Evolutionary conservation across 768 basidiomycete genomes (phyloP).

Genomic region (Cyclocybe cylindracea): DNA sequence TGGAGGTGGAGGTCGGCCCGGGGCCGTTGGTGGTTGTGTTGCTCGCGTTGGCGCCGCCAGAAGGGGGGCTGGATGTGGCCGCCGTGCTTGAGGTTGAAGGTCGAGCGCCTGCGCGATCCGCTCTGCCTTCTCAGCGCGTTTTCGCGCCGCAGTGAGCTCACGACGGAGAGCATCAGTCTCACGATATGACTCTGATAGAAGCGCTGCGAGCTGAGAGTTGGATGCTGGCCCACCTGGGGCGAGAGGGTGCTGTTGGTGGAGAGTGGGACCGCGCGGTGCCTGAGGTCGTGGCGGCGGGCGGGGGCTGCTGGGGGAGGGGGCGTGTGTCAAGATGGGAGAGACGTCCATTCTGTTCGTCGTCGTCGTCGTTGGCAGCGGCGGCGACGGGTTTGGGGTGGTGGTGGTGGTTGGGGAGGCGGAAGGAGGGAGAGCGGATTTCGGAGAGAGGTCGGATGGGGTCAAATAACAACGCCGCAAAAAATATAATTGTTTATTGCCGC

Average conservation of each 20-base stretch:
- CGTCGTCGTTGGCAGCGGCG: no score
- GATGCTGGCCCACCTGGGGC: constrained; percentile 23
- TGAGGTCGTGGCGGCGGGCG: no score
- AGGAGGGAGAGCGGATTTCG: no score
- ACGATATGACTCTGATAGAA: constrained; percentile 54
- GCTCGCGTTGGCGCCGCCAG: constrained; percentile 16
- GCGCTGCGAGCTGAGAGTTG: constrained; percentile 55
- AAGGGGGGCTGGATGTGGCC: constrained; percentile 16
- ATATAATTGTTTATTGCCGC: no score
- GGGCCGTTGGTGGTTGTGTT: constrained; percentile 11
- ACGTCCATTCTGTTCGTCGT: no score
- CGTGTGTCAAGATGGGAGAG: no score
- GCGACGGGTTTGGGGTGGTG: no score
- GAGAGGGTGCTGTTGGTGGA: not conserved
- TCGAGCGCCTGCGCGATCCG: constrained; percentile 31
- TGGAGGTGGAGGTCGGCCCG: constrained; percentile 3
- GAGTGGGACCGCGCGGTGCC: no score
- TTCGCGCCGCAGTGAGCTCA: constrained; percentile 42
- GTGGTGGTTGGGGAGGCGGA: no score
- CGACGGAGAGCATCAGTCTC: constrained; percentile 52
- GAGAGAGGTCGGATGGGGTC: no score
- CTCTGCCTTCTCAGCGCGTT: constrained; percentile 58
- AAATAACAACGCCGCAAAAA: no score
- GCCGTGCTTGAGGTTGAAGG: constrained; percentile 14
- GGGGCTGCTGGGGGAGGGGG: no score